Conservation (phyloP, 371 early-diverging fungal genomes). For the Umbelopsis sp. region DNA sequence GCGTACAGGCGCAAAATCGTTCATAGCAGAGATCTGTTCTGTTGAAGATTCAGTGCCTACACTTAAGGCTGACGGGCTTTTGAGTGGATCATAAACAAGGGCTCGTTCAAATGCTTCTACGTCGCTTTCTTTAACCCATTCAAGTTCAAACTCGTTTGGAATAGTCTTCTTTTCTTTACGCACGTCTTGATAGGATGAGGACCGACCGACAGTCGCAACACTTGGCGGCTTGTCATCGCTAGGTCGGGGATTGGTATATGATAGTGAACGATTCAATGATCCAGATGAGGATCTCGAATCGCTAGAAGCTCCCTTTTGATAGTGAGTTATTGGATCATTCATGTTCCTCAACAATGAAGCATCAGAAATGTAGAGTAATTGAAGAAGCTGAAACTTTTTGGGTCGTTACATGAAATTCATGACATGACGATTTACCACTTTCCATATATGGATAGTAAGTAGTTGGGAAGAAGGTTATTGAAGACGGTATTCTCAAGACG, state of each 20-base stretch:
- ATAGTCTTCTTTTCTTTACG: background rate
- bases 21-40: conserved; percentile 57
- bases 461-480: too few relatives aligned
- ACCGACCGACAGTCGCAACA: background rate
- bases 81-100: conserved; percentile 41
- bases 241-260: background rate
- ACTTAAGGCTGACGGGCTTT: conserved; percentile 7
- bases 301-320: background rate
- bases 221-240: background rate
- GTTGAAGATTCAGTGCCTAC: conserved; percentile 34
- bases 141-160: conserved; percentile 33
- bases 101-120: conserved; percentile 55
- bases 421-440: too few relatives aligned
- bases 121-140: conserved; percentile 56
- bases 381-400: background rate
- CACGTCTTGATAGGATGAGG: conserved; percentile 12
- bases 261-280: background rate
- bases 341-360: background rate
- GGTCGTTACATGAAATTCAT: background rate
- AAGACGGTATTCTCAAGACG: too few relatives aligned
- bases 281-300: background rate
- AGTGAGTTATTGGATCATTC: conserved; percentile 15
- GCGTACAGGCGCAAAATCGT: conserved; percentile 49
- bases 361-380: background rate
- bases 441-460: too few relatives aligned